Percentiles rank a stretch among this genome's conserved stretches.
Evolutionary conservation across 2,329 filamentous ascomycete species (phyloP).

Genomic region (Chaetomiaceae sp.): DNA sequence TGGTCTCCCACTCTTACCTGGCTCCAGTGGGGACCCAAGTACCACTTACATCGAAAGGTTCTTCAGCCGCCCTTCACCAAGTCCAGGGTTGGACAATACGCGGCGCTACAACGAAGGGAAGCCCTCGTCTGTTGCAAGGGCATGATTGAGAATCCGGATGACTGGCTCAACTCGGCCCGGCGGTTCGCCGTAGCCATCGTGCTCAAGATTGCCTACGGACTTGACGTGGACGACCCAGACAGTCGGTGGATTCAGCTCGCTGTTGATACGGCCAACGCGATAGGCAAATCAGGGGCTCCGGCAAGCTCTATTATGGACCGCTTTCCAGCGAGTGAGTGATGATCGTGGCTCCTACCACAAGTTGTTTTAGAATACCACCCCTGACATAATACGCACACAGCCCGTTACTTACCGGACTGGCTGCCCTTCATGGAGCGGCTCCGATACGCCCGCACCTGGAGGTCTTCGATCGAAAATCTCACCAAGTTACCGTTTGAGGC

Average conservation of each 20-base stretch:
- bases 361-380: no score
- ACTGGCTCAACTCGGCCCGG: slow-evolving; percentile 22
- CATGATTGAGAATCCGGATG: slow-evolving; percentile 20
- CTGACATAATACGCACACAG: background rate
- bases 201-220: slow-evolving; percentile 25
- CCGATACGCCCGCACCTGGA: slow-evolving; percentile 24
- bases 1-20: slow-evolving; percentile 42
- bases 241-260: slow-evolving; percentile 26
- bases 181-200: slow-evolving; percentile 25
- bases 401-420: slow-evolving; percentile 25
- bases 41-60: slow-evolving; percentile 37
- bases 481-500: slow-evolving; percentile 24
- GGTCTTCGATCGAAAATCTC: slow-evolving; percentile 22
- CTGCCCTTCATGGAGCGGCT: slow-evolving; percentile 28
- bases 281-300: slow-evolving; percentile 26
- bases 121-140: slow-evolving; percentile 22
- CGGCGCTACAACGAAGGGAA: slow-evolving; percentile 19
- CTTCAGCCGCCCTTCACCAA: slow-evolving; percentile 39
- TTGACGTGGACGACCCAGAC: slow-evolving; percentile 22
- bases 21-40: slow-evolving; percentile 35
- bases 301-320: slow-evolving; percentile 28
- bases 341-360: no score
- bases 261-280: slow-evolving; percentile 21
- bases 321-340: slow-evolving; percentile 23
- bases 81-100: slow-evolving; percentile 25